Percentiles rank a stretch among this genome's conserved stretches.
Evolutionary conservation across 805 yeast species (phyloP).

Genomic region (Lipomyces chichibuensis): DNA sequence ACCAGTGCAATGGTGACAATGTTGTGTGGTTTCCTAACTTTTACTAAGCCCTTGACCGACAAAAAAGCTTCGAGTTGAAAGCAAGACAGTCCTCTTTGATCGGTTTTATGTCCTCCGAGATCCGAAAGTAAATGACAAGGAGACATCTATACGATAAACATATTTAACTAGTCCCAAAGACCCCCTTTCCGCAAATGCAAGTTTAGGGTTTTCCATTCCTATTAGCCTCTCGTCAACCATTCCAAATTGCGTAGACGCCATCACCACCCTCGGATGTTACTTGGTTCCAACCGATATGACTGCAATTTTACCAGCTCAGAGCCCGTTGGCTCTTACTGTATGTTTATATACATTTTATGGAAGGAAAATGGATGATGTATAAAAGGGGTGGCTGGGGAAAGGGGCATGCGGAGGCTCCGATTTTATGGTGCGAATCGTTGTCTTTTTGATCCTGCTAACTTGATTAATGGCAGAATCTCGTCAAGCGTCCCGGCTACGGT

Average conservation of each 20-base stretch:
- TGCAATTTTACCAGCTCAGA: slow-evolving; percentile 9
- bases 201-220: background rate
- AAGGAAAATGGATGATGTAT: background rate
- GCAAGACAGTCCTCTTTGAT: too few species aligned
- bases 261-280: background rate
- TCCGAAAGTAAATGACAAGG: too few species aligned
- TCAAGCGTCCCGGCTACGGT: slow-evolving; percentile 26
- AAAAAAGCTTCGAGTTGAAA: too few species aligned
- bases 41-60: too few species aligned
- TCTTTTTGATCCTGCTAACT: background rate
- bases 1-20: too few species aligned
- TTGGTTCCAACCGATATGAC: background rate
- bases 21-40: too few species aligned
- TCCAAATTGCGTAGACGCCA: background rate
- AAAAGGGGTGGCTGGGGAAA: background rate
- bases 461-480: slow-evolving; percentile 2
- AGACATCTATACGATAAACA: too few species aligned
- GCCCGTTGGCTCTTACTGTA: slow-evolving; percentile 17
- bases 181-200: too few species aligned
- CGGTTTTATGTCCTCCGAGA: too few species aligned
- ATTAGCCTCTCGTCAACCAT: background rate
- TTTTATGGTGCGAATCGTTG: background rate
- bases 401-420: background rate
- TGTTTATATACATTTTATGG: background rate
- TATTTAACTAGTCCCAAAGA: too few species aligned